Evolutionary conservation across 768 basidiomycete species (phyloP).

Genomic region (Boletales sp.): DNA sequence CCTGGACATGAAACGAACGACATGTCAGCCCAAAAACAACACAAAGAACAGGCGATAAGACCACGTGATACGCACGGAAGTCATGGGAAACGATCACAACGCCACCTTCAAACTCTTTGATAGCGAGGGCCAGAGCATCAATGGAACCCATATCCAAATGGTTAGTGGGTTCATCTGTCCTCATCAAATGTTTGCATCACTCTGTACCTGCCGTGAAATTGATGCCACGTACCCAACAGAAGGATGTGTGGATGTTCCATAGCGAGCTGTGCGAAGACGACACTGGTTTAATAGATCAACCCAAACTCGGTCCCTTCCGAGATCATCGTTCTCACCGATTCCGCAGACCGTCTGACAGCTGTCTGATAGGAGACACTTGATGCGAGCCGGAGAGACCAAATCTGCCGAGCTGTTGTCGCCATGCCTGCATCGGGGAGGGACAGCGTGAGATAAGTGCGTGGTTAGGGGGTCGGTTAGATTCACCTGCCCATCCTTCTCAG

Average conservation of each 20-base stretch:
- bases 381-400: constrained; percentile 94
- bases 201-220: constrained; percentile 7
- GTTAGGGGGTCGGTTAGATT: constrained; percentile 9
- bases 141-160: constrained; percentile 98
- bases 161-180: constrained; percentile 87
- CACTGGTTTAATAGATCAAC: constrained; percentile 42
- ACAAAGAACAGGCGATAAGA: neutral
- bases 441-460: constrained; percentile 8
- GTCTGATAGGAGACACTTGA: constrained; percentile 90
- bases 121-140: constrained; percentile 91
- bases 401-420: constrained; percentile 91
- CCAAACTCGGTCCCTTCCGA: constrained; percentile 1
- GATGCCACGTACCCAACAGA: constrained; percentile 57
- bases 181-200: constrained; percentile 3
- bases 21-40: constrained; percentile 3
- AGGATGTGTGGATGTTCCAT: constrained; percentile 98
- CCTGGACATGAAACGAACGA: constrained; percentile 40
- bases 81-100: constrained; percentile 99
- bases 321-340: constrained; percentile 63
- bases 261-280: constrained; percentile 93
- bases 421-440: constrained; percentile 51
- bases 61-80: constrained; percentile 68
- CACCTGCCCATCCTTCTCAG: constrained; percentile 85
- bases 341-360: constrained; percentile 92
- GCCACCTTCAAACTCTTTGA: constrained; percentile 96